A percentile compares a stretch with the other conserved stretches of the same genome.
Evolutionary conservation across 2,329 filamentous ascomycete species (phyloP).

Genomic region (Pseudogymnoascus sp.): DNA sequence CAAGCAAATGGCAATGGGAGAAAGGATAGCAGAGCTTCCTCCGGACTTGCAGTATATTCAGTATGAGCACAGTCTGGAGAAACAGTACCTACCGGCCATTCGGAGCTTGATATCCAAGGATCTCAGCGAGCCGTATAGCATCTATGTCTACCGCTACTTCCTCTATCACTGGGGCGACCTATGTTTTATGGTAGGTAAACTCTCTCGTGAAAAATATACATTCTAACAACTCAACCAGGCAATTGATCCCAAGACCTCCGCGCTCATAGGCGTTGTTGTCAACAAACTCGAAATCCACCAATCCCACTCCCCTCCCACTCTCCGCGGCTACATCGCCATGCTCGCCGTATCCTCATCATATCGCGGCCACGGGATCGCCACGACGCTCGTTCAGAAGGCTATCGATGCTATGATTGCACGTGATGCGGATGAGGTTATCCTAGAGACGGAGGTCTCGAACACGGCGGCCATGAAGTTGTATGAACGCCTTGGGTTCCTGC

Average conservation of each 20-base stretch:
- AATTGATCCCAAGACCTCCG: constrained; percentile 49
- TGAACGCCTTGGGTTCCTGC: constrained; percentile 81
- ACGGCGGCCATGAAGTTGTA: constrained; percentile 84
- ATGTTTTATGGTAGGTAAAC: constrained; percentile 72
- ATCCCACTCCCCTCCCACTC: constrained; percentile 63
- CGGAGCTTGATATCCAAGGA: constrained; percentile 91
- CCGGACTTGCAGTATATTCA: constrained; percentile 50
- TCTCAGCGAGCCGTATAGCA: constrained; percentile 95
- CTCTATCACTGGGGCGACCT: constrained; percentile 95
- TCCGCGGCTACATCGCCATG: constrained; percentile 97
- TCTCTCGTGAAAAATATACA: background rate
- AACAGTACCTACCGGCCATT: constrained; percentile 71
- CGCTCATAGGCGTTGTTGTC: constrained; percentile 81
- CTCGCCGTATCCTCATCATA: constrained; percentile 77
- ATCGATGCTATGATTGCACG: constrained; percentile 83
- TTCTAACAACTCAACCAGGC: constrained; percentile 36
- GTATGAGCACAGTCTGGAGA: constrained; percentile 53
- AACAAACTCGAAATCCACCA: constrained; percentile 90
- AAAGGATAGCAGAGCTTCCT: constrained; percentile 5
- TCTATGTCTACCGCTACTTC: constrained; percentile 98
- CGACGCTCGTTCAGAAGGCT: constrained; percentile 76
- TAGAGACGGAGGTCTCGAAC: constrained; percentile 95
- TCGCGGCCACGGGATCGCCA: constrained; percentile 80
- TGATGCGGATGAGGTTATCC: constrained; percentile 84
- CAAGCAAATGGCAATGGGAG: constrained; percentile 3